A percentile compares a stretch with the other conserved stretches of the same genome.
phyloP scores from a whole-genome alignment of 352 stramenopile genomes.

The Globisporangium megalacanthum region DNA sequence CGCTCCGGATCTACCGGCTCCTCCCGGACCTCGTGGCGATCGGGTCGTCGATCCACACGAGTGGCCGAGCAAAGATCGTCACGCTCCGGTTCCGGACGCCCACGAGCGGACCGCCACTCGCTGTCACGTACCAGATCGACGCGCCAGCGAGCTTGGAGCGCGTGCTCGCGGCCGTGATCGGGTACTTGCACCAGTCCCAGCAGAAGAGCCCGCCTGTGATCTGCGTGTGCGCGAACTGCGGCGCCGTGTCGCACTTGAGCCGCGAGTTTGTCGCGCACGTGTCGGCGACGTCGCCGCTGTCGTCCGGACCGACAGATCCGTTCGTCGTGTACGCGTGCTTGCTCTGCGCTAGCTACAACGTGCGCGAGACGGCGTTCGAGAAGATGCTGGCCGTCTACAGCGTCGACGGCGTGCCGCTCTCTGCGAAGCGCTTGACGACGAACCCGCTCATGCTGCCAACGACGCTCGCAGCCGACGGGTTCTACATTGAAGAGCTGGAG shows the following conservation, averaged over 20 bases:
- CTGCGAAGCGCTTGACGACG: slow-evolving; percentile 26
- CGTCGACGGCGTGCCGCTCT: slow-evolving; percentile 35
- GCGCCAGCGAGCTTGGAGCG: slow-evolving; percentile 22
- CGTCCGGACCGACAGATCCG: slow-evolving; percentile 15
- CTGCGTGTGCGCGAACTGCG: slow-evolving; percentile 55
- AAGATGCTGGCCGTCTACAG: slow-evolving; percentile 45
- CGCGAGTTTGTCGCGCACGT: slow-evolving; percentile 29
- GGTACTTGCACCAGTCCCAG: slow-evolving; percentile 42
- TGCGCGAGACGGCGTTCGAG: slow-evolving; percentile 58
- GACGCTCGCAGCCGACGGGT: slow-evolving; percentile 26
- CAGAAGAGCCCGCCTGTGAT: slow-evolving; percentile 28
- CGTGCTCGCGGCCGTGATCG: slow-evolving; percentile 34
- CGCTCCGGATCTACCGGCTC: slow-evolving; percentile 32
- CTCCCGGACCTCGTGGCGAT: slow-evolving; percentile 52
- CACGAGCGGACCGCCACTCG: slow-evolving; percentile 8
- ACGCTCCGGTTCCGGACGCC: slow-evolving; percentile 37
- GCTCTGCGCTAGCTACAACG: slow-evolving; percentile 65
- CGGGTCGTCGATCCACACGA: slow-evolving; percentile 44
- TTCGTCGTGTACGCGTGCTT: slow-evolving; percentile 57
- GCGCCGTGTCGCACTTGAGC: slow-evolving; percentile 49
- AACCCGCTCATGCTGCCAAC: slow-evolving; percentile 26
- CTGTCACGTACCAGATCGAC: slow-evolving; percentile 65
- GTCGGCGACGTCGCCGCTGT: slow-evolving; percentile 7
- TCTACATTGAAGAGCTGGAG: slow-evolving; percentile 56
- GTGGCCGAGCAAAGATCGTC: slow-evolving; percentile 38